A percentile compares a stretch with the other conserved stretches of the same genome.
These are phyloP conservation scores for Alternaria conjuncta DNA, from an alignment of 2,329 filamentous ascomycete species.

Conservation along the genomic window DNA sequence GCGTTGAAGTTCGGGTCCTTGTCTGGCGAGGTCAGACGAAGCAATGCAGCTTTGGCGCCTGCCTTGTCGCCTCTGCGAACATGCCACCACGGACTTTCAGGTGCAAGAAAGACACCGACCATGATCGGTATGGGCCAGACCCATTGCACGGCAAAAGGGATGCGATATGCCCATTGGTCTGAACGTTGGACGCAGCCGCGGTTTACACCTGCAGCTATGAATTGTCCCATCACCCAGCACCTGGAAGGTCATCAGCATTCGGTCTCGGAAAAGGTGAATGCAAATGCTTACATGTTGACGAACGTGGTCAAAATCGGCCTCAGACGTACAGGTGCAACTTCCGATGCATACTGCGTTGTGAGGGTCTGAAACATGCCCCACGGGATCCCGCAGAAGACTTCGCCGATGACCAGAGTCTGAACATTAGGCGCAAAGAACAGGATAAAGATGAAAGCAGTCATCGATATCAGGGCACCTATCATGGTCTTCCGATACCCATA, in stretches of 20 bases:
- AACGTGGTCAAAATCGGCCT: constrained; percentile 65
- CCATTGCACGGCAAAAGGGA: constrained; percentile 73
- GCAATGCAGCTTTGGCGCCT: constrained; percentile 68
- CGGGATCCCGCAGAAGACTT: constrained; percentile 54
- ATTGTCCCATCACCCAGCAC: constrained; percentile 76
- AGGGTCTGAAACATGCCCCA: constrained; percentile 56
- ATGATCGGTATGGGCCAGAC: constrained; percentile 73
- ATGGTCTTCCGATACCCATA: constrained; percentile 55
- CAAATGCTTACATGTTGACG: constrained; percentile 62
- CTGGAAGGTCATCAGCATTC: constrained; percentile 5
- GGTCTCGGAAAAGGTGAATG: background rate
- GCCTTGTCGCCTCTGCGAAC: constrained; percentile 67
- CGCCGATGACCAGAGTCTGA: constrained; percentile 46
- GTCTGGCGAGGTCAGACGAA: constrained; percentile 67
- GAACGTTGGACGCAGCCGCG: constrained; percentile 67
- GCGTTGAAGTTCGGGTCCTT: constrained; percentile 61
- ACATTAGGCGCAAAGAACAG: constrained; percentile 55
- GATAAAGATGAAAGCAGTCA: constrained; percentile 53
- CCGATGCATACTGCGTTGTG: constrained; percentile 56
- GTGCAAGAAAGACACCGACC: constrained; percentile 69
- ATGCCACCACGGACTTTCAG: constrained; percentile 76
- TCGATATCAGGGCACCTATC: constrained; percentile 48
- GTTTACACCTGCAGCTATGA: constrained; percentile 73
- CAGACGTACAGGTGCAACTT: constrained; percentile 72
- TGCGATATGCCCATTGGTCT: constrained; percentile 71